These are phyloP conservation scores for Botrytis squamosa DNA, from an alignment of 2,329 filamentous ascomycete genomes.

Conservation along the genomic window DNA sequence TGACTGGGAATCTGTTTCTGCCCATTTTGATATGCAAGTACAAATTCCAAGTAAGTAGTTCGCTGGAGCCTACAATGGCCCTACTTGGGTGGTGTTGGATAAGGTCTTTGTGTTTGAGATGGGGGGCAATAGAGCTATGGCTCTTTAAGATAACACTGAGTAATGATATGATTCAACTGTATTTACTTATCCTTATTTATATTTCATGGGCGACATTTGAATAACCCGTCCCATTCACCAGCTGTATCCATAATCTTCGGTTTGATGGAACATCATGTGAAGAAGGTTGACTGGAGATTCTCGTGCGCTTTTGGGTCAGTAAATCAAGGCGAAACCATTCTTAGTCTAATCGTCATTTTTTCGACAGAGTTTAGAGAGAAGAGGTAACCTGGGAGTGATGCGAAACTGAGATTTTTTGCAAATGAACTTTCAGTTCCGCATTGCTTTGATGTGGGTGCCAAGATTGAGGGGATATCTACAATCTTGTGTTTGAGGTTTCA, in stretches of 20 bases:
- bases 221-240: not conserved
- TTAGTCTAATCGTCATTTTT: too few relatives aligned
- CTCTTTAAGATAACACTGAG: not conserved
- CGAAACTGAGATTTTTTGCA: not conserved
- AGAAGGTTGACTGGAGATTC: not conserved
- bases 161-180: not conserved
- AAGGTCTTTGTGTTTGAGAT: not conserved
- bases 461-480: not conserved
- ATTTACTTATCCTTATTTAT: not conserved
- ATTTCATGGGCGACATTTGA: not conserved
- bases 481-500: not conserved
- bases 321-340: not conserved
- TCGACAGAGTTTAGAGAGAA: too few relatives aligned
- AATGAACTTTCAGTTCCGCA: not conserved
- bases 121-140: not conserved
- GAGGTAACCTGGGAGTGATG: not conserved
- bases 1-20: not conserved
- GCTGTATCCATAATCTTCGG: not conserved
- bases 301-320: not conserved
- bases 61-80: not conserved
- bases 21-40: not conserved
- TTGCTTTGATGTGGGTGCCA: not conserved
- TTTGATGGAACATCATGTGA: not conserved
- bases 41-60: accelerated
- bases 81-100: not conserved